Evolutionary conservation across 75 land plant species (phyloP).

Genomic region (Pinus taeda): DNA sequence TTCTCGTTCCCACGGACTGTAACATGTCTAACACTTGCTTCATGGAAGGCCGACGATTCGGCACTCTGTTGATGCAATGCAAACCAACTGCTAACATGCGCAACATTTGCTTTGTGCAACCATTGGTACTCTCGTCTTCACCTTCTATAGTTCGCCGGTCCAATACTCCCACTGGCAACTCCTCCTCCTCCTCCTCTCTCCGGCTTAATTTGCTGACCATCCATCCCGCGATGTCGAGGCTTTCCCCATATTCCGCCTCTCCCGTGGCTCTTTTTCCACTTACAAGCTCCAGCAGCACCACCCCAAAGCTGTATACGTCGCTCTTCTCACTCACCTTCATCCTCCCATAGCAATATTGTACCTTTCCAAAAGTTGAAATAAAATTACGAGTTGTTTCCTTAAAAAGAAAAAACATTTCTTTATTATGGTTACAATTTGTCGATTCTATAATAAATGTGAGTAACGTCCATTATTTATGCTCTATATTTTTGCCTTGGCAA

Average conservation of each 20-base stretch:
- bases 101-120: not conserved
- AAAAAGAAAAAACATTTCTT: too few relatives aligned
- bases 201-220: too few relatives aligned
- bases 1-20: too few relatives aligned
- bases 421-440: too few relatives aligned
- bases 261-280: constrained; percentile 24
- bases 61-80: not conserved
- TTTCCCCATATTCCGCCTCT: constrained; percentile 25
- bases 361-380: too few relatives aligned
- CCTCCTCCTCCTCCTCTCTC: not conserved
- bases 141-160: not conserved
- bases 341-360: constrained; percentile 19
- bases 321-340: constrained; percentile 27
- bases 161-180: not conserved
- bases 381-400: too few relatives aligned
- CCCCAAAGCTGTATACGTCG: constrained; percentile 50
- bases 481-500: too few relatives aligned
- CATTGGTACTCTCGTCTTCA: too few relatives aligned
- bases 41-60: not conserved
- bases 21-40: not conserved
- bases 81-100: not conserved
- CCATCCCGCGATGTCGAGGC: constrained; percentile 34
- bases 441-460: too few relatives aligned
- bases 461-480: too few relatives aligned
- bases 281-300: constrained; percentile 39